Evolutionary conservation across 805 yeast genomes (phyloP).

Genomic region (Torulaspora delbrueckii): DNA sequence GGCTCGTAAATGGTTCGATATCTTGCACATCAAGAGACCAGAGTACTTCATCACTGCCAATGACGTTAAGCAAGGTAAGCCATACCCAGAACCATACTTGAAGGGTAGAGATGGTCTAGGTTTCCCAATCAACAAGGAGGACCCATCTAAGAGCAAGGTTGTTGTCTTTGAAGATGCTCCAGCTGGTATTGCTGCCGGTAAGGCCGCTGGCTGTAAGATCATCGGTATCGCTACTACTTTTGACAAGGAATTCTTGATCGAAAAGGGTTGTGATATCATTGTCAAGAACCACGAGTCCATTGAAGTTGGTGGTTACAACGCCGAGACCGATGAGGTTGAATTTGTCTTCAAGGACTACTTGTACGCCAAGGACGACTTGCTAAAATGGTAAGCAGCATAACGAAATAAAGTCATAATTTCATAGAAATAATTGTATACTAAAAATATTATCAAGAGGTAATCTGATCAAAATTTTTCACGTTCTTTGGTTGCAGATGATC

Average conservation of each 20-base stretch:
- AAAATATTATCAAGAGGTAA: not conserved
- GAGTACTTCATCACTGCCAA: slow-evolving; percentile 78
- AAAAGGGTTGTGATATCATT: slow-evolving; percentile 76
- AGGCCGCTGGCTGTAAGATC: slow-evolving; percentile 75
- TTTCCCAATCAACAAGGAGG: slow-evolving; percentile 35
- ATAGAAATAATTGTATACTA: slow-evolving; percentile 8
- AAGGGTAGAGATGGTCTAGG: slow-evolving; percentile 45
- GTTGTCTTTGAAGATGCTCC: slow-evolving; percentile 88
- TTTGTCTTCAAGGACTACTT: slow-evolving; percentile 37
- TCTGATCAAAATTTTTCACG: not conserved
- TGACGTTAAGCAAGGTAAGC: slow-evolving; percentile 75
- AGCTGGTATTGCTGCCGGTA: slow-evolving; percentile 81
- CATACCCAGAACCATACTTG: slow-evolving; percentile 79
- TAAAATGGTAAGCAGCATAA: slow-evolving; percentile 29
- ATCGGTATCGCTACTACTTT: slow-evolving; percentile 82
- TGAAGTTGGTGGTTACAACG: slow-evolving; percentile 51
- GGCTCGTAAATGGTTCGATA: slow-evolving; percentile 74
- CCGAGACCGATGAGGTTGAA: slow-evolving; percentile 39
- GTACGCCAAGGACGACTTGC: slow-evolving; percentile 37
- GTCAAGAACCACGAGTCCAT: slow-evolving; percentile 67
- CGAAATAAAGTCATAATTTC: slow-evolving; percentile 3
- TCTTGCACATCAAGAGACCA: slow-evolving; percentile 59
- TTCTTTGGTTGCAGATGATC: not conserved
- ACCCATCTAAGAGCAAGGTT: slow-evolving; percentile 38
- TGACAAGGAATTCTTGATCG: slow-evolving; percentile 60